Base-by-base conservation (phyloP, 2,329 filamentous ascomycete genomes). In the Aspergillus neoniger region DNA sequence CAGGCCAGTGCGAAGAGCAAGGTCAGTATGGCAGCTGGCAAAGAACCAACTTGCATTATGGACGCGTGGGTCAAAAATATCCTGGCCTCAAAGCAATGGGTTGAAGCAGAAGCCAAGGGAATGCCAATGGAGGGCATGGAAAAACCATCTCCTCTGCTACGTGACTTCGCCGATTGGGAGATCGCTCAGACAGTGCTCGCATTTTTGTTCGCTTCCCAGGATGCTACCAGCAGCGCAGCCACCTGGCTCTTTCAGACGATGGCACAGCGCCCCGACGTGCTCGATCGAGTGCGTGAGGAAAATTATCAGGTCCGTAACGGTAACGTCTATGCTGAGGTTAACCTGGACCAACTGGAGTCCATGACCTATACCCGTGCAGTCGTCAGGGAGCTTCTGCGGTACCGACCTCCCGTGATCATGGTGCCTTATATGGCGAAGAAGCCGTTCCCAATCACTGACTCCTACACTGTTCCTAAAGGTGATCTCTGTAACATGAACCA, bases 1-100 rank as follows among this genome's bases (percentile, higher is more conserved):
- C 91, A 89, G 77, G 96, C 91, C 69, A 91, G 92, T 28, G 90
- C 91, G 63, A 93, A 93, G 81, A 89, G 89, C 79, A 95, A 92
- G 81, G 87, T 89, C 61, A 88, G 89, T 66, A 92, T 96, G 90
- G 86, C 86, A 65, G 86, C 88, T 47, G 91, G 91, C 67, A 91
- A 90, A 61, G 86, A 90, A 55, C 82, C 91, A 41, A 88, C 87
- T 64, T 96, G 91, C 75, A 96, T 96, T 75, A 89, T 96, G 82
- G 92, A 96, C 74, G 89, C 86, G 63, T 96, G 92, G 92, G 81
- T 96, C 63, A 84, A 88, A 77, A 83, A 87, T 66, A 96, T 96
- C 86, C 83, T 95, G 66, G 86, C 92, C 57, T 94, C 90, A 1
- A 85, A 90, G 71, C 83, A 79, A 63, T 96, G 91, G 83, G 86